Percentiles rank a stretch among this genome's conserved stretches.
Evolutionary conservation across 306 rosid genomes (phyloP).

Genomic region (Rosa persica): DNA sequence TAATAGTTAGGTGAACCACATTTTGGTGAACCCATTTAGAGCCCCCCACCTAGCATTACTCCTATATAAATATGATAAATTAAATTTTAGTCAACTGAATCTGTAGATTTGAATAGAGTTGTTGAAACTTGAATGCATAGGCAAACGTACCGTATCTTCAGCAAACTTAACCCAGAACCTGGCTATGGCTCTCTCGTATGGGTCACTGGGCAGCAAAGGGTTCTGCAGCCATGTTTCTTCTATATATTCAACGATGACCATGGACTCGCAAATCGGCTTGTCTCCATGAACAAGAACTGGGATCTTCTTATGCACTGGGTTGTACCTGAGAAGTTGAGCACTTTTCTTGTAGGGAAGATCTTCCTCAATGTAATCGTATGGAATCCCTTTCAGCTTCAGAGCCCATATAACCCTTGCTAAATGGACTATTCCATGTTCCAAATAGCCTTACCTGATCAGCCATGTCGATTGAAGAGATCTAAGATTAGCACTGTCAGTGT

Average conservation of each 20-base stretch:
- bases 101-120: no score
- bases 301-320: constrained; percentile 48
- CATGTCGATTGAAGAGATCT: constrained; percentile 6
- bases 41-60: no score
- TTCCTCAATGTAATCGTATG: constrained; percentile 50
- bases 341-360: constrained; percentile 42
- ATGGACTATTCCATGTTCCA: constrained; percentile 52
- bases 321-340: constrained; percentile 40
- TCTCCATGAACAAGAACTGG: constrained; percentile 57
- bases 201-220: constrained; percentile 41
- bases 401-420: constrained; percentile 48
- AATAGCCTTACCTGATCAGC: constrained; percentile 36
- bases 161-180: constrained; percentile 49
- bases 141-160: constrained; percentile 29
- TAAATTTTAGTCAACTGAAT: no score
- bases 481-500: not conserved
- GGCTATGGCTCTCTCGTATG: constrained; percentile 44
- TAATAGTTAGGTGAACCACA: no score
- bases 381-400: constrained; percentile 46
- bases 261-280: constrained; percentile 53
- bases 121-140: not conserved
- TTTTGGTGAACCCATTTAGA: no score
- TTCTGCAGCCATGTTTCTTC: constrained; percentile 47
- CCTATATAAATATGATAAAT: no score
- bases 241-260: constrained; percentile 49